A percentile compares a stretch with the other conserved stretches of the same genome.
Evolutionary conservation across 495 filamentous ascomycete genomes (phyloP).

Genomic region (Annulohypoxylon maeteangense): DNA sequence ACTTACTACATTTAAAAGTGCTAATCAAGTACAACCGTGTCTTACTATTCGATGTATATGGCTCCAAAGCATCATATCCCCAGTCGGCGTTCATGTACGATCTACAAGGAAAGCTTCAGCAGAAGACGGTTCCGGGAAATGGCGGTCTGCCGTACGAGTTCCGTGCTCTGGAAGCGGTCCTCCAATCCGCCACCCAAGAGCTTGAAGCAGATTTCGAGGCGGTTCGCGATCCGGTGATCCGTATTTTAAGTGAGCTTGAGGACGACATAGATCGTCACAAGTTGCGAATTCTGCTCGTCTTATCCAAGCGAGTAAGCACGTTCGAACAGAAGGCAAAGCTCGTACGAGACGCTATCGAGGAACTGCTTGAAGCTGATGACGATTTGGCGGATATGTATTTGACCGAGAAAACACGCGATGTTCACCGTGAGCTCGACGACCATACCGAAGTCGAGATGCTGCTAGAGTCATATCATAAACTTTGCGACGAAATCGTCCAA

Average conservation of each 20-base stretch:
- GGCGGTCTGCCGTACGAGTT: conserved; percentile 75
- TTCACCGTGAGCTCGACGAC: conserved; percentile 80
- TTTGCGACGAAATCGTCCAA: conserved; percentile 97
- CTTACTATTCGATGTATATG: conserved; percentile 94
- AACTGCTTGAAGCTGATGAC: conserved; percentile 96
- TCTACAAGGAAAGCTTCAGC: conserved; percentile 69
- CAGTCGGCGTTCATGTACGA: conserved; percentile 98
- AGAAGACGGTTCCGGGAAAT: conserved; percentile 60
- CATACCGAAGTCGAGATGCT: conserved; percentile 98
- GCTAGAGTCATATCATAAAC: conserved; percentile 95
- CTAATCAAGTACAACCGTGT: conserved; percentile 95
- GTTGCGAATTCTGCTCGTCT: conserved; percentile 85
- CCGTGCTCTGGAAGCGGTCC: conserved; percentile 81
- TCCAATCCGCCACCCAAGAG: conserved; percentile 84
- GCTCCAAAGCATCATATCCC: conserved; percentile 91
- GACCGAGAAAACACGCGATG: conserved; percentile 81
- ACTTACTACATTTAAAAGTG: conserved; percentile 90
- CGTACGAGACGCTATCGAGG: conserved; percentile 94
- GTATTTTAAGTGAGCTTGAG: conserved; percentile 87
- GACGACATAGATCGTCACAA: conserved; percentile 98
- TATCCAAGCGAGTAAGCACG: conserved; percentile 93
- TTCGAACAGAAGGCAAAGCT: conserved; percentile 97
- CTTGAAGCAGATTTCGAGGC: conserved; percentile 94
- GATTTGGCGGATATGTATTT: conserved; percentile 96
- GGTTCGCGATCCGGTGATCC: conserved; percentile 89